Conservation (phyloP, 768 basidiomycete species). For the Dioszegia hungarica region DNA sequence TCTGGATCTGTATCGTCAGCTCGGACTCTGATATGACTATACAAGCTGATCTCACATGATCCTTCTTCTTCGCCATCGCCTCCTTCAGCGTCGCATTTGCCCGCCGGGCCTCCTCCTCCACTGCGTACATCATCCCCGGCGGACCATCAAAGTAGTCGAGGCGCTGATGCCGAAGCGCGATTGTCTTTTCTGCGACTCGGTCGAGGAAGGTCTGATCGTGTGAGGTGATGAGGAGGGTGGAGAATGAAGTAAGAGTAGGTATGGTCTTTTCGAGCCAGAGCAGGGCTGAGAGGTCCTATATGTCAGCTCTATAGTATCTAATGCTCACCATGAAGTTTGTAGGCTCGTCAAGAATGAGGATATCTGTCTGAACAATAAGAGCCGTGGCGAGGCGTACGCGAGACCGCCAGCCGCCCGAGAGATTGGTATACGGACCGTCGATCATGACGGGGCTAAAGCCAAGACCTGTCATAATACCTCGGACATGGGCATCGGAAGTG, state of each 20-base stretch:
- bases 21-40: not conserved
- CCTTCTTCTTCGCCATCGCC: conserved; percentile 54
- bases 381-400: conserved; percentile 60
- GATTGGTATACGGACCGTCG: conserved; percentile 49
- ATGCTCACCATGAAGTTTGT: conserved; percentile 54
- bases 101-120: conserved; percentile 52
- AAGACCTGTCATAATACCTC: conserved; percentile 57
- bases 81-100: conserved; percentile 51
- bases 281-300: conserved; percentile 33
- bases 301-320: not conserved
- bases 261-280: conserved; percentile 54
- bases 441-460: conserved; percentile 56
- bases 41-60: conserved; percentile 41
- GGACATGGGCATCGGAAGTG: conserved; percentile 50
- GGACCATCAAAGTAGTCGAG: conserved; percentile 59
- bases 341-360: conserved; percentile 60
- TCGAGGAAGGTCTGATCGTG: conserved; percentile 65
- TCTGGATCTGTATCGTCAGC: conserved; percentile 51
- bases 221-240: conserved; percentile 60
- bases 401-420: conserved; percentile 66
- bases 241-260: conserved; percentile 34
- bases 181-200: conserved; percentile 59
- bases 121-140: conserved; percentile 33
- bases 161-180: conserved; percentile 57
- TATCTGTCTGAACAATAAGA: conserved; percentile 58